A percentile compares a stretch with the other conserved stretches of the same genome.
Evolutionary conservation across 805 yeast genomes (phyloP).

Genomic region (Barnettozyma populi): DNA sequence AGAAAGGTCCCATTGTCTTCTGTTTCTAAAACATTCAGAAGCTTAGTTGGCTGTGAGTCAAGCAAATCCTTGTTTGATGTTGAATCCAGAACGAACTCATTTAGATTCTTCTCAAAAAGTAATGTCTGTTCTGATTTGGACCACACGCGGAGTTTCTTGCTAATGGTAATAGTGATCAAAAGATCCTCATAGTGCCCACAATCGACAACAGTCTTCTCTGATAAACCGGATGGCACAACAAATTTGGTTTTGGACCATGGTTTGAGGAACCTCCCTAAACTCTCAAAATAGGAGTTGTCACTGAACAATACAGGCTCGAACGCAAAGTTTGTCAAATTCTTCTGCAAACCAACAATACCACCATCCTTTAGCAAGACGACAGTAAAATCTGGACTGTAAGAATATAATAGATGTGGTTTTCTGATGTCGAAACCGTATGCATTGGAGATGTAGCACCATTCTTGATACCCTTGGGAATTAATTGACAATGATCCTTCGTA

Average conservation of each 20-base stretch:
- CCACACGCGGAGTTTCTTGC: constrained; percentile 57
- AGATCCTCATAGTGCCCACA: constrained; percentile 23
- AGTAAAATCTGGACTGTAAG: constrained; percentile 39
- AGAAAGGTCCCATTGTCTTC: constrained; percentile 18
- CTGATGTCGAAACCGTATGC: constrained; percentile 62
- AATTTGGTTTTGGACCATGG: constrained; percentile 23
- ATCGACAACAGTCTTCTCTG: constrained; percentile 32
- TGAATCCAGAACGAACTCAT: constrained; percentile 9
- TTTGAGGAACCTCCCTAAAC: constrained; percentile 29
- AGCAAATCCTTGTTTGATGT: constrained; percentile 23
- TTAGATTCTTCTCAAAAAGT: constrained; percentile 23
- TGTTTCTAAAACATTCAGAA: constrained; percentile 20
- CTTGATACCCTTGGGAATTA: constrained; percentile 18
- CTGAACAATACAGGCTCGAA: constrained; percentile 46
- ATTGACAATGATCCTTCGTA: constrained; percentile 12
- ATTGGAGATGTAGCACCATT: constrained; percentile 64
- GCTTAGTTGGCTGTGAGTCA: constrained; percentile 27
- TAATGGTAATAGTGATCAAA: constrained; percentile 47
- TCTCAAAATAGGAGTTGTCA: constrained; percentile 44
- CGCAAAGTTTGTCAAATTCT: constrained; percentile 15
- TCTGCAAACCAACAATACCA: constrained; percentile 53
- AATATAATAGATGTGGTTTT: constrained; percentile 46
- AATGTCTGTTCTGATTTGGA: constrained; percentile 33
- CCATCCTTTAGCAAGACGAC: constrained; percentile 73
- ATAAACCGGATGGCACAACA: constrained; percentile 38